Base-by-base conservation (phyloP, 495 filamentous ascomycete genomes). In the Aspergillus homomorphus region DNA sequence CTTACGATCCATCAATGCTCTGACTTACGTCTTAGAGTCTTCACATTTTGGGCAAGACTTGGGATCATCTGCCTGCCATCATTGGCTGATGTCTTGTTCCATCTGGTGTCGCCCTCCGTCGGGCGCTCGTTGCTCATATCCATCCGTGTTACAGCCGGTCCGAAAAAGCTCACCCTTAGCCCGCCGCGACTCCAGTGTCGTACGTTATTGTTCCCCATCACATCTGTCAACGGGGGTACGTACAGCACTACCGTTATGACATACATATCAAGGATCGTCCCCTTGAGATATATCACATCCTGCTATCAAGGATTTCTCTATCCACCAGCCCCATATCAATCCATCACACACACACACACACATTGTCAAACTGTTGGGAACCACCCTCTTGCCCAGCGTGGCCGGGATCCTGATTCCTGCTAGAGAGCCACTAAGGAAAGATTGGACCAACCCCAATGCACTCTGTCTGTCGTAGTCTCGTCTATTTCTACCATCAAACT, bases 221-320 rank as follows among this genome's bases (percentile, higher is more conserved):
- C 22, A 46, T 24, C 46, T 24, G 5, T 15, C 19, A 18, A 24
- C 20, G 12, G 14, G 45, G 22, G 19, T 15, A 48, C 45, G 2
- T 19, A 48, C n/a, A 14, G 15, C 21, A 0, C 7, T 30, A 51
- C 19, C 48, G 45, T 28, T 51, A 51, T 51, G 48, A 51, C 48
- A 30, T 51, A 51, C 48, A 51, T 51, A 38, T 38, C 23, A n/a
- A 28, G 48, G 48, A 51, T 51, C 48, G 48, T 18, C 48, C 33
- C 33, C 33, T 38, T 38, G 33, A 10, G 8, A 38, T 38, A 38
- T 38, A 38, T 38, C 33, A 38, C 33, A 38, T 38, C 5, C 33
- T 38, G 5, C 12, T 38, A 38, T 38, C 33, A 38, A 38, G 33
- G 33, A 10, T 38, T 12, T 38, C 33, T 38, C 15, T 38, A 38